Evolutionary conservation across 371 early-diverging fungal genomes (phyloP).

Genomic region (Zychaea mexicana): DNA sequence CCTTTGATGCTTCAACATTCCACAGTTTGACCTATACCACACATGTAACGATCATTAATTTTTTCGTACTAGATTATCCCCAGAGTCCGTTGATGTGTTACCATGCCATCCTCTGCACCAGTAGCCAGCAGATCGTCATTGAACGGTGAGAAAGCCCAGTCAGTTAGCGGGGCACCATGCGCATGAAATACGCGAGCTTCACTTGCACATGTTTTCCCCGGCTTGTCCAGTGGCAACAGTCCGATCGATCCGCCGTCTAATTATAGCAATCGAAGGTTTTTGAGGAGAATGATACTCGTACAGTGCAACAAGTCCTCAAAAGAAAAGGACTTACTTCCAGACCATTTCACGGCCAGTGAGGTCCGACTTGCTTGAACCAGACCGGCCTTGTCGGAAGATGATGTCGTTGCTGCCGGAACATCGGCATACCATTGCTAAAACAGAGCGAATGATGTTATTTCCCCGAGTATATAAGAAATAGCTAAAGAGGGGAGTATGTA

Average conservation of each 20-base stretch:
- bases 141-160: slow-evolving; percentile 62
- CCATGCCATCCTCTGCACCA: slow-evolving; percentile 59
- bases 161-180: slow-evolving; percentile 48
- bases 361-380: slow-evolving; percentile 50
- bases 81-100: no score
- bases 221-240: slow-evolving; percentile 38
- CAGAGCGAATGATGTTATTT: not conserved
- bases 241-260: slow-evolving; percentile 45
- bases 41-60: no score
- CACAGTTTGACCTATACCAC: slow-evolving; percentile 44
- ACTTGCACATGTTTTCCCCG: slow-evolving; percentile 44
- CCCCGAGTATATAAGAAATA: not conserved
- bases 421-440: slow-evolving; percentile 60
- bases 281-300: no score
- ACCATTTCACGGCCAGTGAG: slow-evolving; percentile 56
- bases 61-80: no score
- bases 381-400: slow-evolving; percentile 50
- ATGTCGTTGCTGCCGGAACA: slow-evolving; percentile 42
- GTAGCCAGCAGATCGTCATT: slow-evolving; percentile 48
- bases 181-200: slow-evolving; percentile 44
- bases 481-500: not conserved
- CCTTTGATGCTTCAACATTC: slow-evolving; percentile 27
- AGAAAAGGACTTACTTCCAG: slow-evolving; percentile 32
- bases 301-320: slow-evolving; percentile 3
- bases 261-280: not conserved